Conservation (phyloP, 2,329 filamentous ascomycete genomes). For the Fragosphaeria purpurea region DNA sequence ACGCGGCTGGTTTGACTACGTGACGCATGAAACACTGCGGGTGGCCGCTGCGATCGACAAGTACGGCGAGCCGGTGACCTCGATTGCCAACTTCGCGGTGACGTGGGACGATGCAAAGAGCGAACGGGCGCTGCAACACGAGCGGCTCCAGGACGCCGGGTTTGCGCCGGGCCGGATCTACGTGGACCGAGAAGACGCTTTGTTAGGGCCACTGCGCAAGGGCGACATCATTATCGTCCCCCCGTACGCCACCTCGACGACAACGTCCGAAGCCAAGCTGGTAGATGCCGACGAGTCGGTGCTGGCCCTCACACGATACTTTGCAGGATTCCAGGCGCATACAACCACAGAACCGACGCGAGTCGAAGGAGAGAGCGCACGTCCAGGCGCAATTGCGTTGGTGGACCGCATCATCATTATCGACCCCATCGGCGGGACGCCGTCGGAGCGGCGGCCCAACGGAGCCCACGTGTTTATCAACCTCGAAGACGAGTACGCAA, state of each 20-base stretch:
- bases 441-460: conserved; percentile 50
- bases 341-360: not conserved
- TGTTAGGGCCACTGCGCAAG: conserved; percentile 56
- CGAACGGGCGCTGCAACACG: not conserved
- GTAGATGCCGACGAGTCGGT: conserved; percentile 52
- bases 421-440: conserved; percentile 78
- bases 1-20: conserved; percentile 25
- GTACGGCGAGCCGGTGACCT: conserved; percentile 57
- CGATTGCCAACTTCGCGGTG: conserved; percentile 51
- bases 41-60: conserved; percentile 66
- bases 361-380: conserved; percentile 15
- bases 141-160: conserved; percentile 18
- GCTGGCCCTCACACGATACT: conserved; percentile 65
- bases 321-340: conserved; percentile 51
- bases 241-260: conserved; percentile 31
- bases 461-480: conserved; percentile 81
- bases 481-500: conserved; percentile 75
- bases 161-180: conserved; percentile 25
- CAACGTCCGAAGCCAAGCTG: conserved; percentile 27
- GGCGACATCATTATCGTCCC: conserved; percentile 64
- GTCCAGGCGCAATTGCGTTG: conserved; percentile 38
- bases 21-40: conserved; percentile 57
- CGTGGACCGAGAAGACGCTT: conserved; percentile 37
- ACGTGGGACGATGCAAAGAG: conserved; percentile 22
- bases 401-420: conserved; percentile 83